A percentile compares a stretch with the other conserved stretches of the same genome.
phyloP scores from a whole-genome alignment of 176 grass and related monocot genomes.

The Lolium rigidum region DNA sequence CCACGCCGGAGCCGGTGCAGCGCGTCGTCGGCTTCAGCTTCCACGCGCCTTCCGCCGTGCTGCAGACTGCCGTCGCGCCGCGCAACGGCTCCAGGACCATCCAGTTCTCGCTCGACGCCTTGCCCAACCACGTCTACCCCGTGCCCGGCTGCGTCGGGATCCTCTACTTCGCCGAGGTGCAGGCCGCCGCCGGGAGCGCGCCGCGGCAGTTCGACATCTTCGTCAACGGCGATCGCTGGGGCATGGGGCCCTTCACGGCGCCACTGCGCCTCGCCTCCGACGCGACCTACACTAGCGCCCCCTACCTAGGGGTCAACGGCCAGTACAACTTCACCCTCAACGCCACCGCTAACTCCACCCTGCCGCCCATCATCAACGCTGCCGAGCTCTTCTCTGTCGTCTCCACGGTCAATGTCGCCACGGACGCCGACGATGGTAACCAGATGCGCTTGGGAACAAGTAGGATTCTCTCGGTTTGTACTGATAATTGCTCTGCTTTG shows the following conservation, averaged over 20 bases:
- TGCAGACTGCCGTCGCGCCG: slow-evolving; percentile 51
- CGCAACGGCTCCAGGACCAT: slow-evolving; percentile 46
- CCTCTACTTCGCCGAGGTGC: slow-evolving; percentile 44
- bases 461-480: not conserved
- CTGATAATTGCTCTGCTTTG: not conserved
- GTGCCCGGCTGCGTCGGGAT: slow-evolving; percentile 16
- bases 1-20: slow-evolving; percentile 14
- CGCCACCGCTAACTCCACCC: slow-evolving; percentile 40
- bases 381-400: slow-evolving; percentile 48
- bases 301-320: not conserved
- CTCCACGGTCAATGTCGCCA: slow-evolving; percentile 4
- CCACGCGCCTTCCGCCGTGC: slow-evolving; percentile 43
- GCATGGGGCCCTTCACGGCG: not conserved
- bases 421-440: slow-evolving; percentile 50
- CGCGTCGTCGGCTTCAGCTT: not conserved
- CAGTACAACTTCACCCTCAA: slow-evolving; percentile 38
- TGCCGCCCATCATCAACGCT: slow-evolving; percentile 57
- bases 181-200: not conserved
- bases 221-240: slow-evolving; percentile 12
- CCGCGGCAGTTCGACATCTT: slow-evolving; percentile 40
- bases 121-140: not conserved
- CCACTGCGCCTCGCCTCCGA: slow-evolving; percentile 14
- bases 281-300: not conserved
- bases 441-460: not conserved
- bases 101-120: slow-evolving; percentile 24